Evolutionary conservation across 1,139 yeast genomes (phyloP).

Genomic region (Suhomyces bolitotheri): DNA sequence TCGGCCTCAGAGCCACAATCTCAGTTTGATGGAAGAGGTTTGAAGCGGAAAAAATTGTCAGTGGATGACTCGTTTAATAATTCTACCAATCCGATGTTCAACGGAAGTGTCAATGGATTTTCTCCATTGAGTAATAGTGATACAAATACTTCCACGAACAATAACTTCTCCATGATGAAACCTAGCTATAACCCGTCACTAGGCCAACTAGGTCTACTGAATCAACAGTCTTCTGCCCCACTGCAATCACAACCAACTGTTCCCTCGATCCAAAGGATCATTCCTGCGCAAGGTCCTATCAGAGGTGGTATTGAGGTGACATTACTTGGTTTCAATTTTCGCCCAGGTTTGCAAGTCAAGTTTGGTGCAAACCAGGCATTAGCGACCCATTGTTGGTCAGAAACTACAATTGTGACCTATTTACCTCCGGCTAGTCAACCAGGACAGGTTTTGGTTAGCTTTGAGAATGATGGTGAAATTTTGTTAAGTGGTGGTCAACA

Average conservation of each 20-base stretch:
- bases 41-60: conserved; percentile 46
- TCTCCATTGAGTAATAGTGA: conserved; percentile 50
- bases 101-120: conserved; percentile 43
- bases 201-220: conserved; percentile 16
- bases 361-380: conserved; percentile 84
- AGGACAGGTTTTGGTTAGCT: conserved; percentile 88
- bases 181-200: conserved; percentile 5
- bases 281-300: conserved; percentile 92
- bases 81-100: conserved; percentile 46
- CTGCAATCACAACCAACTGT: conserved; percentile 18
- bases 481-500: conserved; percentile 36
- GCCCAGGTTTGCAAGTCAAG: conserved; percentile 76
- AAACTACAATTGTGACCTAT: conserved; percentile 87
- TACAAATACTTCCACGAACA: conserved; percentile 41
- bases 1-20: conserved; percentile 62
- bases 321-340: conserved; percentile 80
- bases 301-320: conserved; percentile 97
- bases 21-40: conserved; percentile 40
- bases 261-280: conserved; percentile 77
- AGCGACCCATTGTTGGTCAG: conserved; percentile 96
- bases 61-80: conserved; percentile 45
- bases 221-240: conserved; percentile 13
- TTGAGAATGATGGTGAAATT: conserved; percentile 51
- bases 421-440: conserved; percentile 87
- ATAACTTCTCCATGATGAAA: conserved; percentile 14